Base-by-base conservation (phyloP, 805 yeast species). In the Sugiyamaella floridensis region DNA sequence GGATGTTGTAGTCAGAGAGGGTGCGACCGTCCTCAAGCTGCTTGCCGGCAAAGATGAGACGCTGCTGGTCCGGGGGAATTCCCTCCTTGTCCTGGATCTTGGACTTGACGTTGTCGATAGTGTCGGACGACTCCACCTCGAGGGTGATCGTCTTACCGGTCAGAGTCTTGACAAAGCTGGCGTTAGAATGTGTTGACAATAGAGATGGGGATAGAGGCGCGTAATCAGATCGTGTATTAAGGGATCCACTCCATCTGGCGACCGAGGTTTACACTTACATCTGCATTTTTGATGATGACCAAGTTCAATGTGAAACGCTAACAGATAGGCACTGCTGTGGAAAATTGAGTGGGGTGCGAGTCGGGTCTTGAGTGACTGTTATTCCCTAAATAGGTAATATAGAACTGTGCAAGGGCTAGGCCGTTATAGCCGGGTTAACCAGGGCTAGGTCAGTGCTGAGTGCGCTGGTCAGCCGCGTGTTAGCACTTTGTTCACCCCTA, bases 1-100 rank as follows among this genome's bases (percentile, higher is more conserved):
- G 98, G 80, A 92, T 93, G 89, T 92, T 92, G 95, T 93, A 93
- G 82, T 92, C 98, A 65, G 96, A 86, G 68, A 92, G 82, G 65
- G 98, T 93, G 83, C 98, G 89, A 74, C 97, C 97, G 71, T 92
- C 97, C 81, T 92, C 97, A 72, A 92, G 87, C 81, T 92, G 99
- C 84, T 92, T 92, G 82, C 99, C 99, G 73, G 98, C 98, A 73
- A 93, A 92, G 83, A 92, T 92, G 72, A 93, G 86, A 82, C 99
- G 89, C 81, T 92, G 98, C 78, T 92, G 98, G 79, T 92, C 97
- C 71, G 98, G 97, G 76, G 98, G 98, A 67, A 92, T 92, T 74
- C 97, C 97, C 78, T 92, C 98, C 84, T 90, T 90, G 85, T 92
- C 96, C 80, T 89, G 96, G 77, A 89, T 90, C 85, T 90, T 90